These are phyloP conservation scores for Rhizomucor miehei DNA, from an alignment of 371 early-diverging fungal species.

Conservation along the genomic window DNA sequence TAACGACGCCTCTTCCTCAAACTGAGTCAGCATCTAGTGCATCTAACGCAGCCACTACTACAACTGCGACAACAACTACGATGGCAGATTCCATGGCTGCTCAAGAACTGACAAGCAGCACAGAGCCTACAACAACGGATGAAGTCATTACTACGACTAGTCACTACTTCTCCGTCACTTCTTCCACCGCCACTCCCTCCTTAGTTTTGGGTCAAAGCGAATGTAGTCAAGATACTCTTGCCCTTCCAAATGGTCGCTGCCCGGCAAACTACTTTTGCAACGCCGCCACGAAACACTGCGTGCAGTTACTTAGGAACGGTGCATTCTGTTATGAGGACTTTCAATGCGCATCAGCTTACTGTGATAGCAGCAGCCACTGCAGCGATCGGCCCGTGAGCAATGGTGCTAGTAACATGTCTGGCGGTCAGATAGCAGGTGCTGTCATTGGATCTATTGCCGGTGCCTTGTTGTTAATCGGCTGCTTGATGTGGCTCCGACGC, in stretches of 20 bases:
- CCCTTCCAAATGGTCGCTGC: slow-evolving; percentile 19
- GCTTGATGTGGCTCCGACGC: slow-evolving; percentile 11
- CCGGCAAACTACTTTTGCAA: slow-evolving; percentile 26
- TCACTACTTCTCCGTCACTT: slow-evolving; percentile 22
- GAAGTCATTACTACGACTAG: not conserved
- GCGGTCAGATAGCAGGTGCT: slow-evolving; percentile 30
- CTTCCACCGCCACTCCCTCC: slow-evolving; percentile 32
- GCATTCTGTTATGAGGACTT: slow-evolving; percentile 26
- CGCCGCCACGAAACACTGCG: slow-evolving; percentile 21
- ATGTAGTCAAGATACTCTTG: slow-evolving; percentile 21
- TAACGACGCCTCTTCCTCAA: not conserved
- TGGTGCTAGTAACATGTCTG: slow-evolving; percentile 5
- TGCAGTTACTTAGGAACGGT: slow-evolving; percentile 9
- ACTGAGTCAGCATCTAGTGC: not conserved
- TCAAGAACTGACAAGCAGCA: not conserved
- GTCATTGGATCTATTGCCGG: slow-evolving; percentile 24
- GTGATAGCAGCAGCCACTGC: slow-evolving; percentile 9
- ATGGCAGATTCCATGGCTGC: not conserved
- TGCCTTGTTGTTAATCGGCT: slow-evolving; percentile 12
- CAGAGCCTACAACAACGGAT: not conserved
- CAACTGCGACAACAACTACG: not conserved
- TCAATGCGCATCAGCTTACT: slow-evolving; percentile 26
- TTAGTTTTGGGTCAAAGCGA: slow-evolving; percentile 24
- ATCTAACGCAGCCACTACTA: not conserved
- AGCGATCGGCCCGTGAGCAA: not conserved